A percentile compares a stretch with the other conserved stretches of the same genome.
These are phyloP conservation scores for Peronospora tabacina DNA, from an alignment of 352 stramenopile genomes.

Conservation along the genomic window DNA sequence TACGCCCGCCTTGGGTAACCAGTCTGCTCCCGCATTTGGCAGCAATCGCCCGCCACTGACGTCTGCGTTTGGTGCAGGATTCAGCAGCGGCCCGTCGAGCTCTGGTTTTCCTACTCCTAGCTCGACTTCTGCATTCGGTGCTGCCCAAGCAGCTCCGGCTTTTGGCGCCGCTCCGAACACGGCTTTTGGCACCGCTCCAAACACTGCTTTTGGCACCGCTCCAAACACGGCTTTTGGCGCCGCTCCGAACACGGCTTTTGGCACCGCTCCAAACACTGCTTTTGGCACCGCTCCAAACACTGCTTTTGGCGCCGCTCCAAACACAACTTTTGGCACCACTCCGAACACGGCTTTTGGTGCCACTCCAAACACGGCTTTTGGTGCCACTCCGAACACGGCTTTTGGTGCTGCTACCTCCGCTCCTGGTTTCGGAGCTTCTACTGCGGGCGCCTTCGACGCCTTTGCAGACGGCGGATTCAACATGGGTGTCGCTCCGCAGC, in stretches of 20 bases:
- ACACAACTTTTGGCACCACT: slow-evolving; percentile 20
- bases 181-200: neutral
- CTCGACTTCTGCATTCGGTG: slow-evolving; percentile 25
- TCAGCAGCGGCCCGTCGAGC: slow-evolving; percentile 29
- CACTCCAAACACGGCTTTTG: slow-evolving; percentile 14
- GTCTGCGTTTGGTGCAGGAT: slow-evolving; percentile 30
- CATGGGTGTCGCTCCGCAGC: slow-evolving; percentile 49
- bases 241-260: slow-evolving; percentile 16
- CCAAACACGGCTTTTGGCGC: slow-evolving; percentile 28
- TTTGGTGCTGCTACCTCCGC: slow-evolving; percentile 21
- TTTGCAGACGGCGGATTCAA: slow-evolving; percentile 49
- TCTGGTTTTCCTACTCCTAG: slow-evolving; percentile 27
- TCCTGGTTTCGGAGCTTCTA: slow-evolving; percentile 31
- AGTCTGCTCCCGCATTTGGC: slow-evolving; percentile 22
- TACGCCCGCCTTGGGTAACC: slow-evolving; percentile 28
- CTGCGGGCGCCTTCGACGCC: slow-evolving; percentile 28
- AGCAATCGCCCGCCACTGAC: slow-evolving; percentile 22
- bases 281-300: slow-evolving; percentile 18
- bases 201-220: slow-evolving; percentile 31
- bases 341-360: slow-evolving; percentile 26
- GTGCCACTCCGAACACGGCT: slow-evolving; percentile 9
- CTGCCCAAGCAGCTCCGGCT: slow-evolving; percentile 5
- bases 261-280: slow-evolving; percentile 22
- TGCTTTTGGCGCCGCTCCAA: slow-evolving; percentile 18
- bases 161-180: slow-evolving; percentile 16